Conservation (phyloP, 306 rosid species). For the Crotalaria pallida region DNA sequence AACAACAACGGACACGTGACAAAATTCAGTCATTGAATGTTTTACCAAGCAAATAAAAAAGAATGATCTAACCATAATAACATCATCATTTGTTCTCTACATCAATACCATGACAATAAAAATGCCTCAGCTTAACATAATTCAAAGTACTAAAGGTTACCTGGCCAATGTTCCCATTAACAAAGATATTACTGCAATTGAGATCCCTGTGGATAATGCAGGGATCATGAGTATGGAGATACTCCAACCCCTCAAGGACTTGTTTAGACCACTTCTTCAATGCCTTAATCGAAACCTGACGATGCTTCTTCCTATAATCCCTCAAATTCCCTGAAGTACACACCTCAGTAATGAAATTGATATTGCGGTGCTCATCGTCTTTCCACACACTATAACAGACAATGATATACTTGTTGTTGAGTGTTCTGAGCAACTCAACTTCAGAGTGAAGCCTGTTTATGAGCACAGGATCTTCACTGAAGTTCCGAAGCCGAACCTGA, state of each 20-base stretch:
- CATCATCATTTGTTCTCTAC: neutral
- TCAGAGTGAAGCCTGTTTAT: slow-evolving; percentile 64
- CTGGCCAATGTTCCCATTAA: slow-evolving; percentile 88
- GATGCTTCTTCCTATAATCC: slow-evolving; percentile 81
- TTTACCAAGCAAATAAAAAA: neutral
- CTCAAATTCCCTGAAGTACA: slow-evolving; percentile 87
- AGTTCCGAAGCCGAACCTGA: slow-evolving; percentile 64
- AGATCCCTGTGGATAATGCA: slow-evolving; percentile 94
- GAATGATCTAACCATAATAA: neutral
- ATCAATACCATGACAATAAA: neutral
- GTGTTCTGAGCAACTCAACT: slow-evolving; percentile 56
- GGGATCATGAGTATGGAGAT: slow-evolving; percentile 85
- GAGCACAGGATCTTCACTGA: slow-evolving; percentile 58
- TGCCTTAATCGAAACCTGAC: slow-evolving; percentile 72
- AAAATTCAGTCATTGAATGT: neutral
- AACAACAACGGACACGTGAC: neutral
- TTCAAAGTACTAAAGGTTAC: slow-evolving; percentile 27
- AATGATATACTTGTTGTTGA: slow-evolving; percentile 68
- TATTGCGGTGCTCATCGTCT: slow-evolving; percentile 45
- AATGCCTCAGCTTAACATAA: neutral
- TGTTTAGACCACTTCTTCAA: slow-evolving; percentile 96
- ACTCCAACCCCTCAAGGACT: slow-evolving; percentile 82
- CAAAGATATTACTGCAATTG: slow-evolving; percentile 89
- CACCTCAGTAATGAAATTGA: slow-evolving; percentile 85
- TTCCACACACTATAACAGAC: slow-evolving; percentile 81